Evolutionary conservation across 768 basidiomycete species (phyloP).

Genomic region (Hygrophoropsis aurantiaca): DNA sequence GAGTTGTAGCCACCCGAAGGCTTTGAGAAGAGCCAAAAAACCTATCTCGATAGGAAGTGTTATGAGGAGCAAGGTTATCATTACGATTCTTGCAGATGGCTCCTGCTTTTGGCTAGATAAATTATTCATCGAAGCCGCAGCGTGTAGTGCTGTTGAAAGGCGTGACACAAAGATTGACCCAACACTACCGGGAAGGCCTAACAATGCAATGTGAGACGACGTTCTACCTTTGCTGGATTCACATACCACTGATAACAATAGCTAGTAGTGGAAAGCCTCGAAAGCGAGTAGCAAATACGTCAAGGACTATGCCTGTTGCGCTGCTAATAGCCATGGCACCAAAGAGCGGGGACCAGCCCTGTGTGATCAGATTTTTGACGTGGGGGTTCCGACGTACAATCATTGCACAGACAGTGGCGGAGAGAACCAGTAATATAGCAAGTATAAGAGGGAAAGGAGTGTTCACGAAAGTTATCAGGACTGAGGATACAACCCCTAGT

Average conservation of each 20-base stretch:
- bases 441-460: conserved; percentile 64
- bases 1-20: conserved; percentile 77
- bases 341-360: conserved; percentile 91
- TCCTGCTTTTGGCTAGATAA: conserved; percentile 10
- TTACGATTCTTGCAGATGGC: conserved; percentile 52
- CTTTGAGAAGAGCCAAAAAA: conserved; percentile 66
- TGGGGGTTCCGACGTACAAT: conserved; percentile 64
- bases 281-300: conserved; percentile 84
- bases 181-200: conserved; percentile 84
- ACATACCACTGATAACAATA: conserved; percentile 81
- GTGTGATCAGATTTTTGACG: conserved; percentile 69
- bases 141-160: conserved; percentile 85
- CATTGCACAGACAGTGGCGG: conserved; percentile 49
- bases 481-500: conserved; percentile 69
- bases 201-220: background rate
- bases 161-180: conserved; percentile 92
- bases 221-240: too few species aligned
- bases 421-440: conserved; percentile 47
- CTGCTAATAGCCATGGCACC: conserved; percentile 88
- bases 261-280: conserved; percentile 87
- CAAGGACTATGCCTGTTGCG: conserved; percentile 88
- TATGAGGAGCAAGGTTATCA: conserved; percentile 68
- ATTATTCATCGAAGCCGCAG: conserved; percentile 37
- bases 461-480: conserved; percentile 65
- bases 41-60: conserved; percentile 79